A percentile compares a stretch with the other conserved stretches of the same genome.
Conservation (phyloP, 192 early-diverging fungal genomes). For the Ambispora gerdemannii region DNA sequence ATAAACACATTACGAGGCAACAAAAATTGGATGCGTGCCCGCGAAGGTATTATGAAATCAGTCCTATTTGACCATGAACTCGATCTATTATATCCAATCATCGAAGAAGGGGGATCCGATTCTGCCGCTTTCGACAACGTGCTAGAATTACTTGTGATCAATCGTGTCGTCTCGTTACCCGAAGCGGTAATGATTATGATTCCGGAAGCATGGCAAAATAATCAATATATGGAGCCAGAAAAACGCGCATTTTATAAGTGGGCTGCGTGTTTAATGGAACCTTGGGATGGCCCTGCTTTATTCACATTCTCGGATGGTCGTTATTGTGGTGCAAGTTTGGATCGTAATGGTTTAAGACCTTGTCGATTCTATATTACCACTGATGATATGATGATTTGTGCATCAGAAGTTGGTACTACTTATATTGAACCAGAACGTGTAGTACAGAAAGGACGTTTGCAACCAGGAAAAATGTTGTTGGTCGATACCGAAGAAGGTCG, state of each 20-base stretch:
- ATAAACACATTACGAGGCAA: conserved; percentile 99
- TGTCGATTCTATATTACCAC: conserved; percentile 94
- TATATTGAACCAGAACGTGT: conserved; percentile 75
- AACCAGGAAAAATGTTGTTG: conserved; percentile 95
- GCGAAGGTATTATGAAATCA: conserved; percentile 92
- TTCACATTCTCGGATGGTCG: conserved; percentile 98
- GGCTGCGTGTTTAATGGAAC: conserved; percentile 97
- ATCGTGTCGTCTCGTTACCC: conserved; percentile 85
- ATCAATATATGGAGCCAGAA: conserved; percentile 75
- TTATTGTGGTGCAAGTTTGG: conserved; percentile 96
- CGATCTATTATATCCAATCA: conserved; percentile 84
- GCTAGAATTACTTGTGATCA: conserved; percentile 88
- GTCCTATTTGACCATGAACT: conserved; percentile 74
- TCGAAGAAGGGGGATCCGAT: conserved; percentile 94
- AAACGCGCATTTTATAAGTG: conserved; percentile 96
- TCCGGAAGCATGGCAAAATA: conserved; percentile 97
- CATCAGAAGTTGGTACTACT: conserved; percentile 94
- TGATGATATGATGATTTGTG: conserved; percentile 95
- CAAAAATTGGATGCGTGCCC: conserved; percentile 99
- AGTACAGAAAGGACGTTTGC: conserved; percentile 87
- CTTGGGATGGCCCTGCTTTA: conserved; percentile 97
- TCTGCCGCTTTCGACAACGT: conserved; percentile 97
- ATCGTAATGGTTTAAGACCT: conserved; percentile 97
- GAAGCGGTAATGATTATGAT: conserved; percentile 99
- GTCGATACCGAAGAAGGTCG: conserved; percentile 90